Conservation (phyloP, 495 filamentous ascomycete genomes). For the Trichoderma orchidacearum region DNA sequence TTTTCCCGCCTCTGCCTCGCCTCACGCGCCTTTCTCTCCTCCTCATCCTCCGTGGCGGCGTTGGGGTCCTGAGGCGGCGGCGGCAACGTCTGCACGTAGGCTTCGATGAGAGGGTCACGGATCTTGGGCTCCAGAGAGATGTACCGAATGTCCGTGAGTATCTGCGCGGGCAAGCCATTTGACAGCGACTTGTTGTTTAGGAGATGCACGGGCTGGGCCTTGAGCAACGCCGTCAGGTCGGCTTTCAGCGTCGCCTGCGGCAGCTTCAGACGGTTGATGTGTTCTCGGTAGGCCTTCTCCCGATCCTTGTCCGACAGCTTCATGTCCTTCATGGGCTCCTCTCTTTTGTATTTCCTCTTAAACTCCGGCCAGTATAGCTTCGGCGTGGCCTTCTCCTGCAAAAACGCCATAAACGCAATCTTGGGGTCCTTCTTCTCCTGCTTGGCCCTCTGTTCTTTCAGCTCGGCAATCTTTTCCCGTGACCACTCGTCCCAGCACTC, state of each 20-base stretch:
- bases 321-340: constrained; percentile 63
- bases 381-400: constrained; percentile 66
- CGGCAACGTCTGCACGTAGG: constrained; percentile 60
- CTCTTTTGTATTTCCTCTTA: constrained; percentile 75
- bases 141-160: constrained; percentile 69
- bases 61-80: constrained; percentile 44
- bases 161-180: constrained; percentile 47
- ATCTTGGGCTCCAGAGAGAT: constrained; percentile 57
- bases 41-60: constrained; percentile 44
- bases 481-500: constrained; percentile 78
- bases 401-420: constrained; percentile 71
- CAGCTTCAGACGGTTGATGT: constrained; percentile 64
- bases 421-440: constrained; percentile 75
- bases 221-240: constrained; percentile 67
- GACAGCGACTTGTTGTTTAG: constrained; percentile 54
- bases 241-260: constrained; percentile 61
- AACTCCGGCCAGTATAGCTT: constrained; percentile 98
- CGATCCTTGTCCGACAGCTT: constrained; percentile 73
- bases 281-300: constrained; percentile 83
- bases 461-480: constrained; percentile 50
- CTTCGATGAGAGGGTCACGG: constrained; percentile 61
- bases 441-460: constrained; percentile 59
- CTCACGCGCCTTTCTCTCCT: constrained; percentile 42
- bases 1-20: constrained; percentile 57
- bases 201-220: constrained; percentile 44